Evolutionary conservation across 139 green algal species (phyloP).

Genomic region (Bryopsis sp.): DNA sequence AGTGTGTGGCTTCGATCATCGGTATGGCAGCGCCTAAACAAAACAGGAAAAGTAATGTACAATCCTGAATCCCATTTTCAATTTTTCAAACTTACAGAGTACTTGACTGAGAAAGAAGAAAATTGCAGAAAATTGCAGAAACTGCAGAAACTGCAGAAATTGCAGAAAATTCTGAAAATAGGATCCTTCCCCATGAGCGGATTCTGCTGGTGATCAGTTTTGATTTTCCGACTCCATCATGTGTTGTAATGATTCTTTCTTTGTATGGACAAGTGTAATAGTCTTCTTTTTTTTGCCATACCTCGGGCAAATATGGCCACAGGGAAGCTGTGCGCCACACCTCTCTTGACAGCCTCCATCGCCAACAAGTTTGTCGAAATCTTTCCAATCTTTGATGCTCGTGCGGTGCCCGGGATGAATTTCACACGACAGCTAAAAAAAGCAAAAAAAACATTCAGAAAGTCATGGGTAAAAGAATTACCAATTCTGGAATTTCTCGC

Average conservation of each 20-base stretch:
- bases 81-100: not conserved
- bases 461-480: not conserved
- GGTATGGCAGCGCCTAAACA: conserved; percentile 10
- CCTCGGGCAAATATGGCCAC: conserved; percentile 16
- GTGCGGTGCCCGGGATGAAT: not conserved
- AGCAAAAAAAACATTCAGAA: not conserved
- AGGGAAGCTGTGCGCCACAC: conserved; percentile 7
- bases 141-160: not conserved
- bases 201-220: too few relatives aligned
- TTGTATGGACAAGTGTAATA: too few relatives aligned
- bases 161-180: too few relatives aligned
- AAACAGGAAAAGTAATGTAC: not conserved
- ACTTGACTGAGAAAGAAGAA: too few relatives aligned
- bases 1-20: not conserved
- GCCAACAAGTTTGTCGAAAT: not conserved
- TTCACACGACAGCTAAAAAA: conserved; percentile 9
- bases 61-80: not conserved
- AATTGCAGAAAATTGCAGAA: not conserved
- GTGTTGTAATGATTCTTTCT: too few relatives aligned
- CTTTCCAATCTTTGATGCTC: conserved; percentile 14
- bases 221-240: too few relatives aligned
- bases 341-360: conserved; percentile 4
- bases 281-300: too few relatives aligned
- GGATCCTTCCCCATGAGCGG: too few relatives aligned
- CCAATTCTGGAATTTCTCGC: not conserved